Evolutionary conservation across 768 basidiomycete genomes (phyloP).

Genomic region (Melanogaster broomeanus): DNA sequence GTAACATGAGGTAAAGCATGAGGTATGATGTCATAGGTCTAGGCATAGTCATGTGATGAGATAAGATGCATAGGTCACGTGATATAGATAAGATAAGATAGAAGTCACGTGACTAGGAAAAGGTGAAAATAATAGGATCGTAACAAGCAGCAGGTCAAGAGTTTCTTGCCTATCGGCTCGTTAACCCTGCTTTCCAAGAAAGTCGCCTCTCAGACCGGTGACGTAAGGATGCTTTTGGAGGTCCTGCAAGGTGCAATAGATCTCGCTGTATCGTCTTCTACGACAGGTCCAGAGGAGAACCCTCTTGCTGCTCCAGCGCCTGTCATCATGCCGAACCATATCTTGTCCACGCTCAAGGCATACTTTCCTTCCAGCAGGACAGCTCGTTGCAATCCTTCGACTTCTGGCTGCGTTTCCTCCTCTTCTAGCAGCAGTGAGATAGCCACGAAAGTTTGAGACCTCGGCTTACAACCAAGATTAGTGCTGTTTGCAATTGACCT

Average conservation of each 20-base stretch:
- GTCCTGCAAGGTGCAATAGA: conserved; percentile 82
- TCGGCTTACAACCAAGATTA: conserved; percentile 75
- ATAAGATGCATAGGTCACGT: too few species aligned
- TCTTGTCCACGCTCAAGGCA: conserved; percentile 75
- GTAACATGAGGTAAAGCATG: too few species aligned
- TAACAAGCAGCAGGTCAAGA: conserved; percentile 43
- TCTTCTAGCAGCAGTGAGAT: conserved; percentile 55
- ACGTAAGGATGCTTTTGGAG: conserved; percentile 79
- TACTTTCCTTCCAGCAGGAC: conserved; percentile 49
- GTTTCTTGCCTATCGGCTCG: conserved; percentile 63
- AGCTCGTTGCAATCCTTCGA: conserved; percentile 8
- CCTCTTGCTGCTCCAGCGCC: conserved; percentile 38
- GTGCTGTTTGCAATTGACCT: conserved; percentile 65
- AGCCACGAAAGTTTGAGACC: conserved; percentile 61
- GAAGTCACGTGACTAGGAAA: too few species aligned
- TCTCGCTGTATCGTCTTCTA: conserved; percentile 44
- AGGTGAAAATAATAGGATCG: too few species aligned
- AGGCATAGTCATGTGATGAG: too few species aligned
- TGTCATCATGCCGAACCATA: conserved; percentile 62
- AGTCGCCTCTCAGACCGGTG: conserved; percentile 78
- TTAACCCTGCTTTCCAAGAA: conserved; percentile 77
- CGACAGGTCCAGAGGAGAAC: conserved; percentile 15
- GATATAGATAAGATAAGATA: too few species aligned
- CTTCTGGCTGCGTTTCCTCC: conserved; percentile 18
- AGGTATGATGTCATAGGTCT: too few species aligned